Base-by-base conservation (phyloP, 2,329 filamentous ascomycete genomes). In the Coniella vitis region DNA sequence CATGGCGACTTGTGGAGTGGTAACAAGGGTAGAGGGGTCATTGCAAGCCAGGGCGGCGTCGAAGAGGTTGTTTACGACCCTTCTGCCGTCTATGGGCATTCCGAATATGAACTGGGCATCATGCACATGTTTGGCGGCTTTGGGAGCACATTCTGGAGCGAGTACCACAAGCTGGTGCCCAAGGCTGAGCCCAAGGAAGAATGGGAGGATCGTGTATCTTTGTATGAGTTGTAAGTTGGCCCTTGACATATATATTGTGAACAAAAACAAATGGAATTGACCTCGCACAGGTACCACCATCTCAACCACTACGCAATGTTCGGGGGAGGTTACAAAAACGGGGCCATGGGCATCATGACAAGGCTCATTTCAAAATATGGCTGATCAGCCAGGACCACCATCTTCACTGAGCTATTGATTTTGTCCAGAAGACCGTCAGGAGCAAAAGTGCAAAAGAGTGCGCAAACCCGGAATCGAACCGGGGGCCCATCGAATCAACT, bases 71-170 rank as follows among this genome's bases (percentile, higher is more conserved):
- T 95, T 1, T 96, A 83, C 61, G 91, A 96, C 61, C 82, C 90
- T 0, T 85, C 84, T 2, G 78, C 81, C 37, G 86, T 86, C 55
- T 96, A 94, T 61, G 88, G 84, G 1, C 90, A 96, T 63, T 85
- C 77, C 2, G 91, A 97, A 70, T 96, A 84, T 65, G 91, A 96
- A 57, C 70, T 95, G 45, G 91, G 91, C 1, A 95, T 95, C 56
- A 96, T 96, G 90, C 79, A 78, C 45, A 95, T 96, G 90, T 97
- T 96, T 74, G 90, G 90, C 0, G 91, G 91, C 0, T 95, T 94
- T 65, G 82, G 82, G 1, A 59, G 65, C 0, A 65, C 61, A 1
- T 95, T 95, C 59, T 82, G 86, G 73, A 75, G 75, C 29, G 87
- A 93, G 62, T 97, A 96, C 63, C 79, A 87, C 63, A 64, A 70